These are phyloP conservation scores for Canavalia gladiata DNA, from an alignment of 306 rosid genomes.

Conservation along the genomic window DNA sequence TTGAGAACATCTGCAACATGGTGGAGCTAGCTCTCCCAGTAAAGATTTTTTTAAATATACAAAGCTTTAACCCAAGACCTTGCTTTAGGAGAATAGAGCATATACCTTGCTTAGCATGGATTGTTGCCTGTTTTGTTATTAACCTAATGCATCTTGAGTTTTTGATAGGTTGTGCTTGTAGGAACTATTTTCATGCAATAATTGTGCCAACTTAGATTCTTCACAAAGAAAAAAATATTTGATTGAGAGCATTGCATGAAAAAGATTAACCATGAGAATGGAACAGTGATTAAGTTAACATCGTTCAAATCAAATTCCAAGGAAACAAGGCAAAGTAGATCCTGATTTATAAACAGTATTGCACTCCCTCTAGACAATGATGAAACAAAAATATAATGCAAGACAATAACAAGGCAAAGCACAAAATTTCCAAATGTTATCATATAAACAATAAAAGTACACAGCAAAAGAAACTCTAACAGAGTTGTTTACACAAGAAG, in stretches of 20 bases:
- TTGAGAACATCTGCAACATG: too few species aligned
- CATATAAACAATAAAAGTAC: constrained; percentile 17
- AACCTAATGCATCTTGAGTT: too few species aligned
- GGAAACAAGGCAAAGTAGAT: constrained; percentile 8
- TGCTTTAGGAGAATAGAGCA: too few species aligned
- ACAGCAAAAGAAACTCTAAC: constrained; percentile 22
- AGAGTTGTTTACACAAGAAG: constrained; percentile 17
- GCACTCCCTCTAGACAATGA: constrained; percentile 7
- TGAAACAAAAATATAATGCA: constrained; percentile 21
- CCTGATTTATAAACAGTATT: not conserved
- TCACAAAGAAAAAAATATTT: not conserved
- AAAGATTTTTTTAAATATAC: too few species aligned
- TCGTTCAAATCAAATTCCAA: constrained; percentile 5
- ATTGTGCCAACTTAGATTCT: too few species aligned
- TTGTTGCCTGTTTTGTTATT: too few species aligned
- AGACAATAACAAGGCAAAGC: constrained; percentile 30
- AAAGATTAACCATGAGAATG: constrained; percentile 1
- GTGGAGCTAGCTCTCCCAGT: too few species aligned
- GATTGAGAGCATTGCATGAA: not conserved
- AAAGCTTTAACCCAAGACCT: too few species aligned
- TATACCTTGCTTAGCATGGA: too few species aligned
- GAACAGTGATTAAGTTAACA: constrained; percentile 15
- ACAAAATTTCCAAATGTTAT: constrained; percentile 16
- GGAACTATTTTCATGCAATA: too few species aligned
- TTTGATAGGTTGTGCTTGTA: too few species aligned